Conservation (phyloP, 225 moss, liverwort and hornwort genomes). For the Thuidium tamariscinum region DNA sequence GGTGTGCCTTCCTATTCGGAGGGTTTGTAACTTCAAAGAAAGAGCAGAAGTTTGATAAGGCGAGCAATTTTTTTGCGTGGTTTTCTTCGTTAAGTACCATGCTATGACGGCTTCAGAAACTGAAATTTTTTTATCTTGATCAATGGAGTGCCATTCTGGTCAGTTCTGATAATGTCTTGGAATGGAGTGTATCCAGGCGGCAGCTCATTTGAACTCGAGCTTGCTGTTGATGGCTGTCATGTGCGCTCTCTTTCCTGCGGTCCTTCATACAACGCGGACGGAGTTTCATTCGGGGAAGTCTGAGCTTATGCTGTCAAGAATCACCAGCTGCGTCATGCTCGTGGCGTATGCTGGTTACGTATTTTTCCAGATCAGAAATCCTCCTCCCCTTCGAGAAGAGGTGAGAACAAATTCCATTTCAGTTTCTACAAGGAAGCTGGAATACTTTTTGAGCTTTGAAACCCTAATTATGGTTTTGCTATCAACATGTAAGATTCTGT, state of each 20-base stretch:
- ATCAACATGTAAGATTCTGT: not conserved
- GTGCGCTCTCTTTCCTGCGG: conserved; percentile 76
- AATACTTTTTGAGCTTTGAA: not conserved
- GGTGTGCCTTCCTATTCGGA: conserved; percentile 70
- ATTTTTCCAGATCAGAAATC: conserved; percentile 61
- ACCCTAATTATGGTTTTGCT: not conserved
- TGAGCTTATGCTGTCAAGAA: conserved; percentile 62
- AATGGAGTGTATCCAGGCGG: conserved; percentile 2
- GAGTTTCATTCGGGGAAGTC: conserved; percentile 63
- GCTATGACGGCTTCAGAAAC: not conserved
- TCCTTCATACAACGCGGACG: conserved; percentile 67
- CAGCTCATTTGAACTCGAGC: conserved; percentile 69
- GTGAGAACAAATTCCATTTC: not conserved
- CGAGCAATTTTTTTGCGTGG: not conserved
- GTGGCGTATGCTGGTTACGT: conserved; percentile 60
- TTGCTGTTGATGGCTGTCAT: conserved; percentile 81
- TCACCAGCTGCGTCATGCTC: conserved; percentile 79
- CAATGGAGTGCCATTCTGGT: not conserved
- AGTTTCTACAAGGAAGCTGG: not conserved
- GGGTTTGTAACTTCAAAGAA: conserved; percentile 45
- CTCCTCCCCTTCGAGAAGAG: conserved; percentile 34
- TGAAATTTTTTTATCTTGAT: not conserved
- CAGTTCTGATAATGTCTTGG: not conserved
- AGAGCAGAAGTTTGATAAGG: conserved; percentile 77
- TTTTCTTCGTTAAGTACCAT: not conserved